A percentile compares a stretch with the other conserved stretches of the same genome.
phyloP scores from a whole-genome alignment of 345 rosid species.

The Microthlaspi erraticum region DNA sequence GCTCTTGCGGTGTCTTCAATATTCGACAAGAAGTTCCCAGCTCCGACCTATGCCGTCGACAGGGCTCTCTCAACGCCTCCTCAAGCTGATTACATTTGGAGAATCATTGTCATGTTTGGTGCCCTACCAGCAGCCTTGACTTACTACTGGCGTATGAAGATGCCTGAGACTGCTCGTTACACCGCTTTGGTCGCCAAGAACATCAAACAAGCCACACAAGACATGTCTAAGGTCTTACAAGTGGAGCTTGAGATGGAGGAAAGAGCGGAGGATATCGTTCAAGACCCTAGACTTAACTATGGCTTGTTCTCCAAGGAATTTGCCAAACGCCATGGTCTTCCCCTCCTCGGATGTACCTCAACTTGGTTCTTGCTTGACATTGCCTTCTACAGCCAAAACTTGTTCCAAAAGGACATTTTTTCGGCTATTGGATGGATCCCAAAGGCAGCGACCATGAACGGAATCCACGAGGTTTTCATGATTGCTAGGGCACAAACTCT shows the following conservation, averaged over 20 bases:
- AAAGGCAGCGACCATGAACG: conserved; percentile 65
- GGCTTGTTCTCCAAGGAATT: conserved; percentile 62
- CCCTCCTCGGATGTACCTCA: conserved; percentile 56
- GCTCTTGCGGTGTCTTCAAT: conserved; percentile 49
- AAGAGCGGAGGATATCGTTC: conserved; percentile 40
- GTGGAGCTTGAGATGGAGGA: conserved; percentile 61
- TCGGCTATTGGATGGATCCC: conserved; percentile 76
- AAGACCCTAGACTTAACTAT: conserved; percentile 41
- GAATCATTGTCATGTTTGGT: conserved; percentile 71
- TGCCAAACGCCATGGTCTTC: conserved; percentile 59
- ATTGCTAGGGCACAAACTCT: conserved; percentile 73
- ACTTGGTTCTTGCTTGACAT: conserved; percentile 82
- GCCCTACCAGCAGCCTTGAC: conserved; percentile 69
- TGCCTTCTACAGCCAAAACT: conserved; percentile 73
- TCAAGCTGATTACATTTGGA: conserved; percentile 71
- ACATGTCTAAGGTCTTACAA: conserved; percentile 75
- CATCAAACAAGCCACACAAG: conserved; percentile 63
- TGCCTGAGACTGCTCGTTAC: conserved; percentile 88
- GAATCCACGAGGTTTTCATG: conserved; percentile 57
- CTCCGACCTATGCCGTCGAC: conserved; percentile 48
- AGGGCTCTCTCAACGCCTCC: conserved; percentile 57
- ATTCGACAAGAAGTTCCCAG: conserved; percentile 50
- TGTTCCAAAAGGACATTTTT: conserved; percentile 76
- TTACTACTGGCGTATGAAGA: conserved; percentile 78
- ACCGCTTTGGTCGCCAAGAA: conserved; percentile 80